A percentile compares a stretch with the other conserved stretches of the same genome.
These are phyloP conservation scores for Sorghum bicolor DNA, from an alignment of 176 grass and related monocot species.

Conservation along the genomic window DNA sequence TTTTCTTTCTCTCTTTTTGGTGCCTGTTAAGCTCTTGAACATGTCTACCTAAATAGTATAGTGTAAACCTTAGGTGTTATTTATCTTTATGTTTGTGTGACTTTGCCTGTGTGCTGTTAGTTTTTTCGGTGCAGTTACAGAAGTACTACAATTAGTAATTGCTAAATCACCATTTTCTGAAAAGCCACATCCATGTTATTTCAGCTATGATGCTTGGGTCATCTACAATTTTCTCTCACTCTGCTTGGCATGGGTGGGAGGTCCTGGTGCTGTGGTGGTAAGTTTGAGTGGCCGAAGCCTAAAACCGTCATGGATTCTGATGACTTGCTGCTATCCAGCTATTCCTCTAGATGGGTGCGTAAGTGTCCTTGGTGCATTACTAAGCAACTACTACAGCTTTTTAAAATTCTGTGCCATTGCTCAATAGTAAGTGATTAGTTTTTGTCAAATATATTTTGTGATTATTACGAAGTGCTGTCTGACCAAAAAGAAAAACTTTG, in stretches of 20 bases:
- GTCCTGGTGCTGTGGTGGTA: constrained; percentile 88
- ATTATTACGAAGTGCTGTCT: constrained; percentile 9
- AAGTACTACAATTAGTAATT: background rate
- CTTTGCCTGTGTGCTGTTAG: background rate
- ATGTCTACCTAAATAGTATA: background rate
- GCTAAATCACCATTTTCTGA: constrained; percentile 13
- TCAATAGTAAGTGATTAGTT: background rate
- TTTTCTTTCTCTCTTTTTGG: background rate
- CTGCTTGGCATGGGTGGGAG: constrained; percentile 97
- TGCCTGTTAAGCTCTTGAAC: background rate
- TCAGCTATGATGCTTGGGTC: constrained; percentile 99
- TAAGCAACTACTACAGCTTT: background rate
- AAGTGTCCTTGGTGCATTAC: constrained; percentile 12
- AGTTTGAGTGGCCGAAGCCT: constrained; percentile 76
- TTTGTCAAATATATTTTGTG: background rate
- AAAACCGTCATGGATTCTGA: constrained; percentile 87
- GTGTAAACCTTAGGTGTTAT: background rate
- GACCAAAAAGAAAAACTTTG: constrained; percentile 1
- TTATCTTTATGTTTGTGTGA: background rate
- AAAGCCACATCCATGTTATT: constrained; percentile 32
- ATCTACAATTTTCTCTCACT: constrained; percentile 98
- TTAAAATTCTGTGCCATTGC: background rate
- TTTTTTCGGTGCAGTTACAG: background rate
- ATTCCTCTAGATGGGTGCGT: constrained; percentile 96
- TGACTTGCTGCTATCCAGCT: constrained; percentile 96